Evolutionary conservation across 1,284 basidiomycete genomes (phyloP), one percentile per base, ranked within the genome.

Genomic region (Fomitopsis betulina): DNA sequence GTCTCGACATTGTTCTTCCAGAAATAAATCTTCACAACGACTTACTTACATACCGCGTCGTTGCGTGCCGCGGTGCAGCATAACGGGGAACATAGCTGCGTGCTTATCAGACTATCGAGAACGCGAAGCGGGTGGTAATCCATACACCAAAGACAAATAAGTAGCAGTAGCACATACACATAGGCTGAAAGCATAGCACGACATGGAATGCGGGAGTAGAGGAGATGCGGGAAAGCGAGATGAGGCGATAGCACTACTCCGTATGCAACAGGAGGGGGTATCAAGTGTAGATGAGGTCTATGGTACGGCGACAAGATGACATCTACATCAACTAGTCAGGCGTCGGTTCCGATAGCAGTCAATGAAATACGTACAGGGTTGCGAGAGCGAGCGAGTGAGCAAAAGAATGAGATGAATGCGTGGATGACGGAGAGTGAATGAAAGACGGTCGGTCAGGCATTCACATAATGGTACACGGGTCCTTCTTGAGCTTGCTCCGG

Each of bases 391-490:
- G 35, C 12, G 13, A 12, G 35, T n/a, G n/a, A 37, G 7, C 33
- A 13, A 52, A 52, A 13, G 53, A 38, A n/a, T 30, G 38, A 25
- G 42, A 47, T 19, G 54, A 1, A 23, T 33, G 19, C 55, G 23
- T 39, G 13, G 35, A 27, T 12, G 43, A 2, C 32, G 49, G 32
- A 35, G 32, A 33, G 17, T 27, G 32, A 13, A 52, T 25, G 25
- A 42, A 38, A 13, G 51, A 52, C 35, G 33, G 55, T 13, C 23
- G 37, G 27, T 19, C 15, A 19, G 21, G 45, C 39, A 4, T 49
- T 80, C 71, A 89, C 86, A 89, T 86, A 60, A 87, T 74, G 53
- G 82, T 75, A 69, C 87, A 89, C 38, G 63, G 62, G 56, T 66
- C 64, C 43, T 58, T 59, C 54, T 60, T 59, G 49, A 51, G 49